A percentile compares a stretch with the other conserved stretches of the same genome.
Conservation (phyloP, 176 grass and related monocot species). For the Lolium multiflorum region DNA sequence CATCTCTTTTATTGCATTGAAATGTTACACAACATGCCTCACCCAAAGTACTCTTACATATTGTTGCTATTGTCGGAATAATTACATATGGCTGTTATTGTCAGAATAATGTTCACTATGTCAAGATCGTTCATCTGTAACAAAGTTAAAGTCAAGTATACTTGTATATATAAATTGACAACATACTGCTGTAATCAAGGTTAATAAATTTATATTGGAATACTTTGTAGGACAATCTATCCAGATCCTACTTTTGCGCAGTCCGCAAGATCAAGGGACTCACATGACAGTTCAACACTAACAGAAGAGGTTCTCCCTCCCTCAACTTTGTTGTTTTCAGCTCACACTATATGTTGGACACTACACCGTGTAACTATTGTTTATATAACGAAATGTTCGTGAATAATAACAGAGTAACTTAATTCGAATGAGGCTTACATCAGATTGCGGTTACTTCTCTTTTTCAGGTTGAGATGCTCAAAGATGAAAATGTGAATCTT, state of each 20-base stretch:
- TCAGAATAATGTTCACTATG: background rate
- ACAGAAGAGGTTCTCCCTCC: constrained; percentile 74
- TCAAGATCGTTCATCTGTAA: constrained; percentile 8
- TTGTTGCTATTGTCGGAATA: background rate
- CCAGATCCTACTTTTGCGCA: constrained; percentile 53
- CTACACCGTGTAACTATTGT: background rate
- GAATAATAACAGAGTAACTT: constrained; percentile 16
- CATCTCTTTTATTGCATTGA: constrained; percentile 12
- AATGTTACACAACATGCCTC: background rate
- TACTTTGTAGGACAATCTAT: constrained; percentile 44
- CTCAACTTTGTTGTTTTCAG: constrained; percentile 20
- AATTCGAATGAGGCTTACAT: background rate
- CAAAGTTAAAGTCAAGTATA: background rate
- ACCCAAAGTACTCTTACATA: background rate
- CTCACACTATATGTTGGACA: background rate
- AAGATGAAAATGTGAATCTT: constrained; percentile 96
- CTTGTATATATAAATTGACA: constrained; percentile 12
- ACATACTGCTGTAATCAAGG: background rate
- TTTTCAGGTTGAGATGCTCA: constrained; percentile 91
- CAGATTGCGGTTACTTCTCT: constrained; percentile 27
- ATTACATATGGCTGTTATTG: constrained; percentile 2
- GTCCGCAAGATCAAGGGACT: constrained; percentile 52
- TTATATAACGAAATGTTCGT: background rate
- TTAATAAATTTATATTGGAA: constrained; percentile 16
- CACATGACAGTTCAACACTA: constrained; percentile 67